Base-by-base conservation (phyloP, 176 grass and related monocot species). In the Pharus latifolius region DNA sequence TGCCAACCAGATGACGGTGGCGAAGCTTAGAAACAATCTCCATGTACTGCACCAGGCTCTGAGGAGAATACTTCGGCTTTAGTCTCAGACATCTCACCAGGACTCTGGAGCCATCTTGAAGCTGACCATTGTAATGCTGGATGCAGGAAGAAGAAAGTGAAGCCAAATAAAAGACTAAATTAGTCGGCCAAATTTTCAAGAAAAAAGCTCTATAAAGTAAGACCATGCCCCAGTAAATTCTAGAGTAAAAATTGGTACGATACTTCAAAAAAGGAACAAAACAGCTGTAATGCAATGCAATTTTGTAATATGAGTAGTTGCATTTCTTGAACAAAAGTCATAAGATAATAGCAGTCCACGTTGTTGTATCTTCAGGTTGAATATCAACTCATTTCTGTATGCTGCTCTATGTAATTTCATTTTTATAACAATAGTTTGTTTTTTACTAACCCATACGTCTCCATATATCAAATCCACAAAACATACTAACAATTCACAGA, bases 1-100 rank as follows among this genome's bases (percentile, higher is more conserved):
- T 94, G 76, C 87, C 88, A 82, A 91, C 87, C 75, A 99, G 80
- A 86, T 99, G 87, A 28, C 76, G 82, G 51, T 99, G 90, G 13
- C 84, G 80, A 55, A 99, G 73, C 25, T 82, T 99, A 0, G 90
- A 85, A 44, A 99, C 58, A 18, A 84, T 81, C n/a, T 91, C 87
- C 87, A 94, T 86, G 58, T 88, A 94, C 49, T 88, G 90, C 32
- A 69, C 52, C 26, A 94, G 71, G 59, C 58, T 88, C 47, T 79
- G 95, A 30, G 50, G 57, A 32, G 87, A 84, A 71, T 94, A 82
- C 59, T 99, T 99, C 0, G 69, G 82, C 62, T 91, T 94, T 25
- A 86, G 60, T 55, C 64, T 94, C 68, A 94, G 69, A 55, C 84
- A 88, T 84, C 58, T 88, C 49, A 94, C 58, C 41, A 85, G 19